Percentiles rank a stretch among this genome's conserved stretches.
phyloP scores from a whole-genome alignment of 345 rosid genomes.

The Gossypium raimondii region DNA sequence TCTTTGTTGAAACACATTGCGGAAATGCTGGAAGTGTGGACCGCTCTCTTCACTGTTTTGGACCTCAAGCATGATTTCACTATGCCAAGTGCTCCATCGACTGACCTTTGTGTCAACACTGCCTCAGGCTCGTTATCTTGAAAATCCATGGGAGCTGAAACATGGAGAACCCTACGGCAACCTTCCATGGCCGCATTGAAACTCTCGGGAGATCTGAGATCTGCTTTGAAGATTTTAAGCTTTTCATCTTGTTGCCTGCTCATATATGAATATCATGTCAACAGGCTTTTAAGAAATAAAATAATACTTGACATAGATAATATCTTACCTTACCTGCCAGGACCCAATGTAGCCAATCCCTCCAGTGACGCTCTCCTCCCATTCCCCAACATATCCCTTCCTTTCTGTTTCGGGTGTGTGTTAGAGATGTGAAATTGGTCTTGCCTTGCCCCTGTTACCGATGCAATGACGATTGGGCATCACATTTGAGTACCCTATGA shows the following conservation, averaged over 20 bases:
- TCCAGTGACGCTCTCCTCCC: slow-evolving; percentile 4
- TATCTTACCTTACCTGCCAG: not conserved
- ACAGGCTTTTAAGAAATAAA: no score
- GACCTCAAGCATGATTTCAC: slow-evolving; percentile 7
- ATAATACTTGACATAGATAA: not conserved
- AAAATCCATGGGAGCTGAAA: not conserved
- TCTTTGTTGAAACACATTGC: not conserved
- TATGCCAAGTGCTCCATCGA: slow-evolving; percentile 10
- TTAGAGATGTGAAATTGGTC: not conserved
- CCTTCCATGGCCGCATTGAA: not conserved
- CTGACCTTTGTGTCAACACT: not conserved
- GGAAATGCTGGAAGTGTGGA: slow-evolving; percentile 2
- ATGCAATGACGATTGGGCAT: no score
- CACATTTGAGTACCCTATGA: no score
- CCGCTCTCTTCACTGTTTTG: slow-evolving; percentile 1
- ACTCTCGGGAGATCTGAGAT: not conserved
- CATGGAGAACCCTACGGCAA: slow-evolving; percentile 1
- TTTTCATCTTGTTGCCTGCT: not conserved
- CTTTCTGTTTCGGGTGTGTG: not conserved
- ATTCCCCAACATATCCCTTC: not conserved
- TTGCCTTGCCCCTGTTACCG: not conserved
- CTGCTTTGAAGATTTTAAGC: slow-evolving; percentile 1
- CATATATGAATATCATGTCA: not conserved
- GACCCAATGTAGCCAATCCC: slow-evolving; percentile 3
- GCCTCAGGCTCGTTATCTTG: not conserved